Conservation (phyloP, 176 grass and related monocot genomes). For the Avena eriantha region DNA sequence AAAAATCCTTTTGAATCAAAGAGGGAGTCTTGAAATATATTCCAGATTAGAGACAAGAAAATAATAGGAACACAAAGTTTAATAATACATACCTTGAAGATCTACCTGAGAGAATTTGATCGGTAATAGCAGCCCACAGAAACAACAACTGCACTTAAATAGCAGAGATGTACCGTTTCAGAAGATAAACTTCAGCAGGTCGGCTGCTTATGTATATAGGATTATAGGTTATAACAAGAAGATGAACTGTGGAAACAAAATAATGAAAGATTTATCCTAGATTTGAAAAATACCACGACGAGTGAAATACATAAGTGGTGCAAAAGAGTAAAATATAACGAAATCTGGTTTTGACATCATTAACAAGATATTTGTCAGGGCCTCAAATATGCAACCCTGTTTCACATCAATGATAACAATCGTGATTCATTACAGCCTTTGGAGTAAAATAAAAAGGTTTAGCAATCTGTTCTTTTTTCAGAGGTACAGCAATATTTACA, state of each 20-base stretch:
- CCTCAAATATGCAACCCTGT: conserved; percentile 46
- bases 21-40: background rate
- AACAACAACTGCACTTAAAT: background rate
- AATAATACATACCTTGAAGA: conserved; percentile 31
- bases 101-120: conserved; percentile 12
- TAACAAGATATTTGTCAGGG: conserved; percentile 17
- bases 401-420: conserved; percentile 35
- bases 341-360: conserved; percentile 22
- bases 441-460: conserved; percentile 16
- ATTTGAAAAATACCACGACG: conserved; percentile 3
- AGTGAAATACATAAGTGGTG: background rate
- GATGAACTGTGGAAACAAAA: background rate
- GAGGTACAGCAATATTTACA: conserved; percentile 51
- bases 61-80: conserved; percentile 6
- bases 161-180: conserved; percentile 9
- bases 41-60: background rate
- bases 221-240: background rate
- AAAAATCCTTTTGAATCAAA: background rate
- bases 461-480: conserved; percentile 11
- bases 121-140: background rate
- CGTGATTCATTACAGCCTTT: conserved; percentile 26
- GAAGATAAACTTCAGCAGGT: conserved; percentile 32
- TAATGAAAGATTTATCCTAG: background rate
- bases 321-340: conserved; percentile 2
- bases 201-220: background rate